Evolutionary conservation across 495 filamentous ascomycete genomes (phyloP).

Genomic region (Bacidia gigantensis): DNA sequence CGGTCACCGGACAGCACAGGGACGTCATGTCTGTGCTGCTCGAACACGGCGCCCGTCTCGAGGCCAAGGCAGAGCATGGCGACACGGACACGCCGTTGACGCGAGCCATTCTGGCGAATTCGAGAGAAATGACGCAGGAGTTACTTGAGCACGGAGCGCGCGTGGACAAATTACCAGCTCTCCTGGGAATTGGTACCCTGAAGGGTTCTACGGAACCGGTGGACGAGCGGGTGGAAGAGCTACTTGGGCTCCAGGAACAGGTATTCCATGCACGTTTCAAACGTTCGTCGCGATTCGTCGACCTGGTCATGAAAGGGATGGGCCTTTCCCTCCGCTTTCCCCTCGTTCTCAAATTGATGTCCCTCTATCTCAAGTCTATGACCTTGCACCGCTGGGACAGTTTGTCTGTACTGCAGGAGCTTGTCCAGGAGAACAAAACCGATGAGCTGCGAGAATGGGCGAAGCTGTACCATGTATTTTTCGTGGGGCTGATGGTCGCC

Average conservation of each 20-base stretch:
- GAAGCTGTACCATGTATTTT: constrained; percentile 15
- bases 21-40: constrained; percentile 22
- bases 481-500: constrained; percentile 15
- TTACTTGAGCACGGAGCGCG: constrained; percentile 17
- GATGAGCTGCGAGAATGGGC: constrained; percentile 21
- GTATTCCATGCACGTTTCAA: too few relatives aligned
- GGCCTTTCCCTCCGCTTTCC: constrained; percentile 18
- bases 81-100: constrained; percentile 21
- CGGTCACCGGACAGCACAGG: constrained; percentile 21
- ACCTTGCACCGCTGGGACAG: constrained; percentile 12
- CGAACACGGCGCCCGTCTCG: constrained; percentile 11
- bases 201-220: too few relatives aligned
- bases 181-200: constrained; percentile 8
- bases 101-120: constrained; percentile 18
- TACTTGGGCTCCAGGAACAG: too few relatives aligned
- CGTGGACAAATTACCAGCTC: constrained; percentile 7
- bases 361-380: constrained; percentile 19
- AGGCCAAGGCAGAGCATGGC: constrained; percentile 17
- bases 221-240: too few relatives aligned
- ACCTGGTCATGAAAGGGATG: constrained; percentile 18
- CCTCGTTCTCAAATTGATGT: constrained; percentile 16
- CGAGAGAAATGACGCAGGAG: constrained; percentile 15
- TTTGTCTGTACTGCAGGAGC: constrained; percentile 23
- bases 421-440: constrained; percentile 21
- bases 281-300: constrained; percentile 7